Conservation (phyloP, 2,329 filamentous ascomycete species). For the Ceratocystiopsis minuta region DNA sequence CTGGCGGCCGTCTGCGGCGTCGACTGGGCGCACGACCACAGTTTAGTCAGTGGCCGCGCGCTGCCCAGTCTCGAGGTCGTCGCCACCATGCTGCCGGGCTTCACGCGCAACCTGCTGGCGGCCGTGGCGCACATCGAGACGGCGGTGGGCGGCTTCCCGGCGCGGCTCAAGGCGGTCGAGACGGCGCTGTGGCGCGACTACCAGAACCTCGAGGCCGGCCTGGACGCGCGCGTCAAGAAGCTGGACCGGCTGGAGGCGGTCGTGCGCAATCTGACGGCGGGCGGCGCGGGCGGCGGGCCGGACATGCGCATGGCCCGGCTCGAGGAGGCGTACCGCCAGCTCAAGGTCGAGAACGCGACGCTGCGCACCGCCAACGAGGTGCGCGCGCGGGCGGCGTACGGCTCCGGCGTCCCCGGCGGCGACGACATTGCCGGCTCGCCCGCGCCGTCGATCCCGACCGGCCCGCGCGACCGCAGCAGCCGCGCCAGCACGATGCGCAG, state of each 20-base stretch:
- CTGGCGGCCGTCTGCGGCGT: constrained; percentile 71
- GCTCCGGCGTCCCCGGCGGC: constrained; percentile 20
- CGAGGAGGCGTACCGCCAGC: constrained; percentile 41
- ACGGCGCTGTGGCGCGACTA: constrained; percentile 84
- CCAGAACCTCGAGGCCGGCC: constrained; percentile 61
- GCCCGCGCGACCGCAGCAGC: constrained; percentile 27
- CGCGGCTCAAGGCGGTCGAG: constrained; percentile 69
- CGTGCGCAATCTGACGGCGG: constrained; percentile 45
- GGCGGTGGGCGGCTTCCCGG: constrained; percentile 60
- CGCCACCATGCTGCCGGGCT: constrained; percentile 66
- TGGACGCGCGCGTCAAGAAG: constrained; percentile 65
- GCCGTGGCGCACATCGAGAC: constrained; percentile 77
- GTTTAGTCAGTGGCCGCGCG: constrained; percentile 69
- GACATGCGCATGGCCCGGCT: constrained; percentile 31
- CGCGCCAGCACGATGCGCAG: constrained; percentile 1
- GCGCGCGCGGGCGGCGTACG: constrained; percentile 29
- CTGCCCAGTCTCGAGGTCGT: constrained; percentile 75
- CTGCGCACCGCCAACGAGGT: constrained; percentile 46
- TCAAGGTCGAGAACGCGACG: constrained; percentile 51
- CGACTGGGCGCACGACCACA: constrained; percentile 84
- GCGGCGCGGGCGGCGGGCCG: constrained; percentile 22
- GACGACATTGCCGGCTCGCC: constrained; percentile 26
- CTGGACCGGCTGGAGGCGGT: constrained; percentile 74
- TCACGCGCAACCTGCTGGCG: constrained; percentile 73
- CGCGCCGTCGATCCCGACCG: constrained; percentile 35